Conservation (phyloP, 495 filamentous ascomycete species). For the Xylaria grammica region DNA sequence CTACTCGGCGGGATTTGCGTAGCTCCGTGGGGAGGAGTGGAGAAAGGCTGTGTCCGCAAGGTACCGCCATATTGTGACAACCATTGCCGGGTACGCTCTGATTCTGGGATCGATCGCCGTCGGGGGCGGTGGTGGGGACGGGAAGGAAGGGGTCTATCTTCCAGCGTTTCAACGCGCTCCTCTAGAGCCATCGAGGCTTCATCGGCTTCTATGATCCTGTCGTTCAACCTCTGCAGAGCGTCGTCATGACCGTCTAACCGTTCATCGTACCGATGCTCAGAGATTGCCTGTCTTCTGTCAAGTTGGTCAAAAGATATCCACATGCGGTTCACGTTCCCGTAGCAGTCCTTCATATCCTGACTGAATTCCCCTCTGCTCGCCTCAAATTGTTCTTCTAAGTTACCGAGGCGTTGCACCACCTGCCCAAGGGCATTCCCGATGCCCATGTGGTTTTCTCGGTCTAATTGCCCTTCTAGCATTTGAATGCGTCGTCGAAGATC, state of each 20-base stretch:
- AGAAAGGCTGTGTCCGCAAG: constrained; percentile 24
- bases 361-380: constrained; percentile 53
- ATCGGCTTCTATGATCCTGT: constrained; percentile 52
- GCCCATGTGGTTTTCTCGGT: constrained; percentile 47
- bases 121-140: constrained; percentile 32
- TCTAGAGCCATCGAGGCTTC: constrained; percentile 58
- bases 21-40: constrained; percentile 9
- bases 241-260: constrained; percentile 47
- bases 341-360: constrained; percentile 55
- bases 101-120: constrained; percentile 37
- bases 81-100: constrained; percentile 27
- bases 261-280: constrained; percentile 54
- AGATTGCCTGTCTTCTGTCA: constrained; percentile 46
- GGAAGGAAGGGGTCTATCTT: constrained; percentile 31
- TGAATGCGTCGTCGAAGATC: constrained; percentile 51
- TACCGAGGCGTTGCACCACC: constrained; percentile 50
- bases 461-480: constrained; percentile 53
- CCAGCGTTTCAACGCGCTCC: constrained; percentile 56
- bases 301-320: constrained; percentile 55
- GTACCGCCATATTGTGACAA: constrained; percentile 26
- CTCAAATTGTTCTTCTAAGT: constrained; percentile 58
- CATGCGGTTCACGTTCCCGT: constrained; percentile 55
- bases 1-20: constrained; percentile 22
- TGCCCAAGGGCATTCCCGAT: constrained; percentile 37
- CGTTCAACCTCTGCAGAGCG: constrained; percentile 47